Conservation (phyloP, 2,329 filamentous ascomycete genomes). For the Epichloe scottii region DNA sequence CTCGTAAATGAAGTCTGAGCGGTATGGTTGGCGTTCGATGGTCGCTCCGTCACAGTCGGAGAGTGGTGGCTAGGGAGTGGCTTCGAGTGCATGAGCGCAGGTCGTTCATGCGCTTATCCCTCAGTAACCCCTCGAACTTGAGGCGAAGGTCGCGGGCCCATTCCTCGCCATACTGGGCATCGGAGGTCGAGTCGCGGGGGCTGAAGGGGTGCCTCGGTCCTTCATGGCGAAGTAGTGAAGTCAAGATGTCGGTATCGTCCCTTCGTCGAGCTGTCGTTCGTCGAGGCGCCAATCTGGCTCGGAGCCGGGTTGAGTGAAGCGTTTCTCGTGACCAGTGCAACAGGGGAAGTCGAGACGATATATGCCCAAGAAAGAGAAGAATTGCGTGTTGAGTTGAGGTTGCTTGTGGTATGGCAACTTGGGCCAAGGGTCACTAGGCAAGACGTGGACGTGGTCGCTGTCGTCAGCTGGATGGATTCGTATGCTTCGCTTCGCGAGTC, state of each 20-base stretch:
- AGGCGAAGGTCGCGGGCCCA: constrained; percentile 69
- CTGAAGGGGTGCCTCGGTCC: constrained; percentile 23
- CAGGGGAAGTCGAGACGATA: not conserved
- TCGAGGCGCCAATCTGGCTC: not conserved
- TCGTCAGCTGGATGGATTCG: constrained; percentile 10
- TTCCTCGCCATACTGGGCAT: constrained; percentile 48
- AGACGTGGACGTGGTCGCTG: constrained; percentile 3
- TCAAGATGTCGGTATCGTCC: not conserved
- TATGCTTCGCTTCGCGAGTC: constrained; percentile 1
- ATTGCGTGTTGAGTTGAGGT: not conserved
- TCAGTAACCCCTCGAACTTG: constrained; percentile 77
- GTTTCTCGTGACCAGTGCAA: not conserved
- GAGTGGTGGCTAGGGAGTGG: constrained; percentile 46
- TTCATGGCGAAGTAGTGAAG: constrained; percentile 20
- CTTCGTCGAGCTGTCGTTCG: not conserved
- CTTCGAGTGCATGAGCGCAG: constrained; percentile 44
- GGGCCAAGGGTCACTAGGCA: not conserved
- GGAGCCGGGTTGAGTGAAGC: not conserved
- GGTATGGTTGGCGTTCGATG: constrained; percentile 36
- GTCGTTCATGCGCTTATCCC: constrained; percentile 77
- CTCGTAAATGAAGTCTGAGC: constrained; percentile 25
- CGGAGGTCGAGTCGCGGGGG: constrained; percentile 14
- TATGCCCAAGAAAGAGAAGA: not conserved
- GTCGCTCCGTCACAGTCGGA: constrained; percentile 37
- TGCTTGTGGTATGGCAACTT: not conserved